Evolutionary conservation across 1,139 yeast species (phyloP), one percentile per base, ranked within the genome.

Genomic region (Spencermartinsiella ligniputridi): DNA sequence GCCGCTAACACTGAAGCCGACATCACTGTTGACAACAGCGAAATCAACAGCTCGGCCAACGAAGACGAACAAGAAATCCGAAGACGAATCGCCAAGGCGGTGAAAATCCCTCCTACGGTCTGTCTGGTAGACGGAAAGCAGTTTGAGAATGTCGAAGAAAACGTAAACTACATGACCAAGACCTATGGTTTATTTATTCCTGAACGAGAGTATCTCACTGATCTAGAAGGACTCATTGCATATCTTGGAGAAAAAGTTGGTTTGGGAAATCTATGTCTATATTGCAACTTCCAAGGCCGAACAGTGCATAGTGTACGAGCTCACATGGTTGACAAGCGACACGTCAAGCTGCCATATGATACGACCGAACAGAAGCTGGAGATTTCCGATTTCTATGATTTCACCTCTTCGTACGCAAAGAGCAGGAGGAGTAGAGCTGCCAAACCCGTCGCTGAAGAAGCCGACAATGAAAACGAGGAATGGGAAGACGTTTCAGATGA

Each of bases 281-380:
- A 81, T 41, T 92, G 99, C 64, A 72, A 72, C 40, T 94, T 83
- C 63, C 89, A 87, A 64, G 97, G 97, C 5, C 76, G 78, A 54
- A 79, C 81, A 45, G 63, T 90, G 30, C 95, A 87, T 60, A 87
- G 96, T 47, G 92, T 87, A 5, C 80, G 97, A 54, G 95, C 89
- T 36, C 99, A 92, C 63, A 84, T 90, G 88, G 60, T 74, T 5
- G 75, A 84, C 17, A 92, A 92, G 65, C 79, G 89, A 51, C 99
- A 92, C 63, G 83, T 90, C 70, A 78, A 79, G 62, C 76, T 92
- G 46, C 97, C 98, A 0, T 94, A 87, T 64, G 97, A 92, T 56
- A 67, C 79, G 0, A 85, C 81, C 49, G 84, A 84, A 47, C 95
- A 92, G 60, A 83, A 83, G 62, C 75, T 83, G 45, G 88, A 84